Evolutionary conservation across 1,284 basidiomycete species (phyloP).

Genomic region (Limonomyces culmigenus): DNA sequence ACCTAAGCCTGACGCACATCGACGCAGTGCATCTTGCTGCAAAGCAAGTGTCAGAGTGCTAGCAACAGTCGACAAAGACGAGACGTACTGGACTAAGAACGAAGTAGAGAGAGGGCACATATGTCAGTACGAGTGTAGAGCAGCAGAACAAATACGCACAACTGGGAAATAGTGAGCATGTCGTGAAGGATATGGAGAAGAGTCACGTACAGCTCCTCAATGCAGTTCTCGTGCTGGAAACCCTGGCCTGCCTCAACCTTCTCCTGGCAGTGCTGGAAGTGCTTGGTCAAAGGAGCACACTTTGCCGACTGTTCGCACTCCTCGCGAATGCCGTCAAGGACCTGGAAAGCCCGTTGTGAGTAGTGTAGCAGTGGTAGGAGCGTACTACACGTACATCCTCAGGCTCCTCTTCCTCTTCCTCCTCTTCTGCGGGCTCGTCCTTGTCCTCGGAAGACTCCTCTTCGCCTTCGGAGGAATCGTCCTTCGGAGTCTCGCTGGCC

Average conservation of each 20-base stretch:
- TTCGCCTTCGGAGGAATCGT: too few relatives aligned
- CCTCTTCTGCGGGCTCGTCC: conserved; percentile 24
- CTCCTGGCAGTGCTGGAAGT: conserved; percentile 85
- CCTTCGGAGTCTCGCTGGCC: too few relatives aligned
- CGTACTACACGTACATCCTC: conserved; percentile 50
- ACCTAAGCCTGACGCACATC: conserved; percentile 36
- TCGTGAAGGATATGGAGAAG: conserved; percentile 4
- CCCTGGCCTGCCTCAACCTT: conserved; percentile 71
- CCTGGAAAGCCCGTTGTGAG: conserved; percentile 17
- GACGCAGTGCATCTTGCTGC: conserved; percentile 80
- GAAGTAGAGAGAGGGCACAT: conserved; percentile 7
- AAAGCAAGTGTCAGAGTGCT: too few relatives aligned
- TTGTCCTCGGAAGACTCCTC: conserved; percentile 16
- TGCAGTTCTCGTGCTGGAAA: conserved; percentile 79
- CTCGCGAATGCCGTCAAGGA: conserved; percentile 51
- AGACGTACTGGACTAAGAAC: too few relatives aligned
- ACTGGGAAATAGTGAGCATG: conserved; percentile 13
- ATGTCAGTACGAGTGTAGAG: conserved; percentile 8
- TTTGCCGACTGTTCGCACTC: conserved; percentile 56
- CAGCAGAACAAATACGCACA: conserved; percentile 24
- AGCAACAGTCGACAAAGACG: too few relatives aligned
- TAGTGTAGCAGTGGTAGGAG: too few relatives aligned
- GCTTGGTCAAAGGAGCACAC: conserved; percentile 59
- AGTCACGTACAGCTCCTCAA: conserved; percentile 66
- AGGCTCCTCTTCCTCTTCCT: conserved; percentile 51